These are phyloP conservation scores for Piedraia hortae DNA, from an alignment of 2,329 filamentous ascomycete genomes.

Conservation along the genomic window DNA sequence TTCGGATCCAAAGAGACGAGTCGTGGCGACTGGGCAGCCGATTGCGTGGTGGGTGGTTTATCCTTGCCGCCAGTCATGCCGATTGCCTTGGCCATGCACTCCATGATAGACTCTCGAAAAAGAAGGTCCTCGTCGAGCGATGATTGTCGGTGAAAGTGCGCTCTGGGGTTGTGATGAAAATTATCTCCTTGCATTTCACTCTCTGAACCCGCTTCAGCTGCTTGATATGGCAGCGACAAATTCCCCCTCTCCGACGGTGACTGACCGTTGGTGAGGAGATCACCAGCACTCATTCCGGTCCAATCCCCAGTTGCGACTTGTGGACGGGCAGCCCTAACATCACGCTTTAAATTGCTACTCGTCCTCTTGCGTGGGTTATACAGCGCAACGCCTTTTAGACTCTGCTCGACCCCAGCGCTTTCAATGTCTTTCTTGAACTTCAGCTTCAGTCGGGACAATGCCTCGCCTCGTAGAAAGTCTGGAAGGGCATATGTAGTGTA, in stretches of 20 bases:
- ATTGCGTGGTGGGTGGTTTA: conserved; percentile 37
- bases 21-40: conserved; percentile 60
- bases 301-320: conserved; percentile 5
- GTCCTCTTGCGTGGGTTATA: conserved; percentile 52
- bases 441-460: conserved; percentile 62
- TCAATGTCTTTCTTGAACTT: conserved; percentile 64
- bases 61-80: conserved; percentile 46
- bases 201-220: conserved; percentile 11
- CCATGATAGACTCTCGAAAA: conserved; percentile 70
- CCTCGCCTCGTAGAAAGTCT: conserved; percentile 63
- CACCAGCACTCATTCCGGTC: conserved; percentile 26
- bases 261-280: conserved; percentile 50
- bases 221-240: conserved; percentile 22
- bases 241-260: conserved; percentile 23
- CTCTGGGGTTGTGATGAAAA: conserved; percentile 14
- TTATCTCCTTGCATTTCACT: too few relatives aligned
- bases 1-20: conserved; percentile 62
- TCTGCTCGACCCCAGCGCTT: conserved; percentile 51
- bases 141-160: conserved; percentile 40
- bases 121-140: conserved; percentile 65
- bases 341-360: conserved; percentile 48
- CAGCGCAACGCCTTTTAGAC: conserved; percentile 75
- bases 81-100: conserved; percentile 87
- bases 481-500: conserved; percentile 80
- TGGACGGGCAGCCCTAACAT: conserved; percentile 41